phyloP scores from a whole-genome alignment of 106 monocot genomes.

The Dioscorea dumetorum region DNA sequence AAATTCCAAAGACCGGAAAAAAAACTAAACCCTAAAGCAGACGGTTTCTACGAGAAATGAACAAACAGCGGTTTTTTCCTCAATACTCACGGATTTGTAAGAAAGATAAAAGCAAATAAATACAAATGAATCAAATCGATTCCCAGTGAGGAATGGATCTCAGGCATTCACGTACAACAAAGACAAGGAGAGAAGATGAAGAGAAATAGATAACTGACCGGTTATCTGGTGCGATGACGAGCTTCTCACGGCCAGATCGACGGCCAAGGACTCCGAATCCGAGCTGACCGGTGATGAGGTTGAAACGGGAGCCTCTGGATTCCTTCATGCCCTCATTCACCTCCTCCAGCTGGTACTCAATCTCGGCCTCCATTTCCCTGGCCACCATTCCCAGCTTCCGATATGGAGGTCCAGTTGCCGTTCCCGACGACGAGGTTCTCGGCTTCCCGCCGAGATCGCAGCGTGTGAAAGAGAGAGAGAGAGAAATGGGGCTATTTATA shows the following conservation, averaged over 20 bases:
- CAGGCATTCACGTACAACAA: no score
- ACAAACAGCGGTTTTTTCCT: neutral
- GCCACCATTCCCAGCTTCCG: neutral
- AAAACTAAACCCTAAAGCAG: neutral
- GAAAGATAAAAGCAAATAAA: neutral
- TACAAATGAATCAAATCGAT: no score
- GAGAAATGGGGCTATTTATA: no score
- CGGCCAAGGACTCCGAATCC: constrained; percentile 9
- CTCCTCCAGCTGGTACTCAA: constrained; percentile 41
- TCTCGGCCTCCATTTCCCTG: constrained; percentile 2
- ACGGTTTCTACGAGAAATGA: neutral
- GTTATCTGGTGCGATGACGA: constrained; percentile 59
- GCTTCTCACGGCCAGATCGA: constrained; percentile 8
- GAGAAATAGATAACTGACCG: constrained; percentile 7
- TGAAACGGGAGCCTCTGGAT: constrained; percentile 32
- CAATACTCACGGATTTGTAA: neutral
- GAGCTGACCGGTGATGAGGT: constrained; percentile 26
- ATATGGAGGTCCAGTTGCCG: neutral
- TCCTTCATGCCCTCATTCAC: constrained; percentile 20
- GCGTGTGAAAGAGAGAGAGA: no score
- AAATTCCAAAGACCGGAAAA: neutral
- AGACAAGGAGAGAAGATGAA: neutral
- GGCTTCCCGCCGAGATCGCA: no score
- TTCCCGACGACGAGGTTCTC: neutral
- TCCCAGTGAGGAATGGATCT: no score